A percentile compares a stretch with the other conserved stretches of the same genome.
Conservation (phyloP, 164 flowering plant genomes). For the Liquidambar formosana region DNA sequence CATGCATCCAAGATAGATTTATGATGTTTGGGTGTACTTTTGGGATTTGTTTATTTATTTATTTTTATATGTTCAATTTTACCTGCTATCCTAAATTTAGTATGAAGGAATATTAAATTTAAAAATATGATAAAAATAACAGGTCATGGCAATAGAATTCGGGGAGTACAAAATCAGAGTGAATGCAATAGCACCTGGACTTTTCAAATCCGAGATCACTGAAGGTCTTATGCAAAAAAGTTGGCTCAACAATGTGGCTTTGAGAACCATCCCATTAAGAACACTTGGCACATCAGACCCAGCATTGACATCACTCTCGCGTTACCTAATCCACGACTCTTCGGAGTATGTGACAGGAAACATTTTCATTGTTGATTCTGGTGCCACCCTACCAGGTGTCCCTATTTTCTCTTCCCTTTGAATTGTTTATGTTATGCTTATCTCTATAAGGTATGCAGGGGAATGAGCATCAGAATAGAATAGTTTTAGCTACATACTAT, state of each 20-base stretch:
- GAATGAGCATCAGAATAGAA: too few species aligned
- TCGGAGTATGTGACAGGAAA: slow-evolving; percentile 42
- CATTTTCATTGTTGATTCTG: slow-evolving; percentile 40
- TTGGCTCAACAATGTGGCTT: slow-evolving; percentile 33
- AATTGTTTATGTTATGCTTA: too few species aligned
- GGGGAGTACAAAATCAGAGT: slow-evolving; percentile 41
- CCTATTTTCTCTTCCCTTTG: slow-evolving; percentile 44
- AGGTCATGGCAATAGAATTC: slow-evolving; percentile 40
- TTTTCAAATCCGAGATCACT: slow-evolving; percentile 47
- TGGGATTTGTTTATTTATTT: too few species aligned
- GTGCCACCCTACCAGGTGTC: slow-evolving; percentile 36
- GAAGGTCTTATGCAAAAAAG: slow-evolving; percentile 34
- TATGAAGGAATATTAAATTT: too few species aligned
- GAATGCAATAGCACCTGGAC: slow-evolving; percentile 39
- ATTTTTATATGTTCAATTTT: too few species aligned
- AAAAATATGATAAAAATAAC: neutral
- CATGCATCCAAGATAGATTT: too few species aligned
- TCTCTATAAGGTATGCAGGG: too few species aligned
- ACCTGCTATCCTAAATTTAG: too few species aligned
- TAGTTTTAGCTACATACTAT: too few species aligned
- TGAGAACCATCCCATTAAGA: slow-evolving; percentile 32
- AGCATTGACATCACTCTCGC: slow-evolving; percentile 41
- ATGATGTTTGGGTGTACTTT: too few species aligned
- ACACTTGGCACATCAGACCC: slow-evolving; percentile 34
- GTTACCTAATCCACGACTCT: slow-evolving; percentile 44